Evolutionary conservation across 1,284 basidiomycete genomes (phyloP), one percentile per base, ranked within the genome.

Genomic region (Apiotrichum domesticum): DNA sequence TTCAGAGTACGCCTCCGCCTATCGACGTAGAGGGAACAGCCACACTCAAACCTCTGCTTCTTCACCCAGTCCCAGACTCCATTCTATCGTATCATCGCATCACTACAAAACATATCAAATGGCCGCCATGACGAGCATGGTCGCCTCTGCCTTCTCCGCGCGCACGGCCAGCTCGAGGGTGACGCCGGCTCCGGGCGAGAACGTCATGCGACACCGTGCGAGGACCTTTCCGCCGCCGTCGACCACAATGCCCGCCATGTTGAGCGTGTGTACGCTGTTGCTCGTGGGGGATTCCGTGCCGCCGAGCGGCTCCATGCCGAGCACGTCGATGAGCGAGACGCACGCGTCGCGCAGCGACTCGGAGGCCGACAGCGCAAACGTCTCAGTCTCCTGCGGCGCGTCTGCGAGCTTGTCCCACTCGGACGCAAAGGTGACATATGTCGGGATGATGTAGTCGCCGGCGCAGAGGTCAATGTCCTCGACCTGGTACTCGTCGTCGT

Each of bases 401-500:
- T 82, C 80, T 47, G 85, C 85, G 70, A 98, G 73, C 66, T 90
- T 84, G 71, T 98, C 95, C 96, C 96, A 99, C 79, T 98, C 95
- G 51, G 87, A 83, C 51, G 84, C 82, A 77, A 98, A 98, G 39
- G 89, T 89, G 43, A 85, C 86, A 71, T 97, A 98, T 63, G 84
- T 91, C 14, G 93, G 93, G 49, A 92, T 81, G 69, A 99, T 90
- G 77, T 97, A 99, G 57, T 92, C 90, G 35, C 87, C 86, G 4
- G 90, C 91, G 56, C 87, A 86, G 49, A 99, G 80, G 71, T 98
- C 96, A 55, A 97, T 84, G 64, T 98, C 96, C 77, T 98, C 95
- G 44, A 97, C 81, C 75, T 93, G 89, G 78, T 99, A 99, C 77
- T 98, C 95, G 79, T 98, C 96, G 72, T 93, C 89, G 77, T 98